These are phyloP conservation scores for Tanacetum coccineum DNA, from an alignment of 129 eudicot species.

Conservation along the genomic window DNA sequence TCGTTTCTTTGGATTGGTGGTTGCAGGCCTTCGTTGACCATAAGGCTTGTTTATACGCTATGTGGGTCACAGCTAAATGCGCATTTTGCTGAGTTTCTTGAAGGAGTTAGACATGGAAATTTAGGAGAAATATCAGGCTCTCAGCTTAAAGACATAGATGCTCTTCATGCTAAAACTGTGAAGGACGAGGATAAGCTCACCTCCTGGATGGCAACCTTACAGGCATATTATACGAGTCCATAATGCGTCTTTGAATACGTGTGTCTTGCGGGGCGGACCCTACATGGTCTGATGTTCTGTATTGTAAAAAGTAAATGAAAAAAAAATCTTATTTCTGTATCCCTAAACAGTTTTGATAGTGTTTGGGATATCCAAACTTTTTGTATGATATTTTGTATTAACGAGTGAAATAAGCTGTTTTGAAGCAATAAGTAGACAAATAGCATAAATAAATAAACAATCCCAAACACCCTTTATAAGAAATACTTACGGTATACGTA, in stretches of 20 bases:
- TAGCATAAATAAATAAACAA: too few species aligned
- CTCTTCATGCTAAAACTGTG: constrained; percentile 38
- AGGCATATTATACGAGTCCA: constrained; percentile 29
- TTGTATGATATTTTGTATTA: too few species aligned
- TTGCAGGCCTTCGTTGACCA: constrained; percentile 32
- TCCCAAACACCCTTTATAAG: too few species aligned
- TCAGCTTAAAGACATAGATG: constrained; percentile 35
- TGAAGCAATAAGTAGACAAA: too few species aligned
- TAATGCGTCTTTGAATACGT: neutral
- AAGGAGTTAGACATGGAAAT: constrained; percentile 34
- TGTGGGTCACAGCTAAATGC: constrained; percentile 34
- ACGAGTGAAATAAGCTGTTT: too few species aligned
- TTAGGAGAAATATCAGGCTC: constrained; percentile 34
- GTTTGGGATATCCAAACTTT: too few species aligned
- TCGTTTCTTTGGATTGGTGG: constrained; percentile 47
- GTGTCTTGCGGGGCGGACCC: neutral
- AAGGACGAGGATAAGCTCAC: constrained; percentile 40
- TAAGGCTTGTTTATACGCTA: constrained; percentile 29
- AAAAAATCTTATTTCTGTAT: too few species aligned
- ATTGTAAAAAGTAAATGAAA: too few species aligned
- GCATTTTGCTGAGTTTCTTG: constrained; percentile 30
- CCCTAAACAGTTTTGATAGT: too few species aligned
- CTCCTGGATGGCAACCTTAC: constrained; percentile 34
- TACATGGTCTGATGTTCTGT: too few species aligned
- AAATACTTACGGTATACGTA: too few species aligned